Base-by-base conservation (phyloP, 305 asterid genomes). In the Fraxinus latifolia region DNA sequence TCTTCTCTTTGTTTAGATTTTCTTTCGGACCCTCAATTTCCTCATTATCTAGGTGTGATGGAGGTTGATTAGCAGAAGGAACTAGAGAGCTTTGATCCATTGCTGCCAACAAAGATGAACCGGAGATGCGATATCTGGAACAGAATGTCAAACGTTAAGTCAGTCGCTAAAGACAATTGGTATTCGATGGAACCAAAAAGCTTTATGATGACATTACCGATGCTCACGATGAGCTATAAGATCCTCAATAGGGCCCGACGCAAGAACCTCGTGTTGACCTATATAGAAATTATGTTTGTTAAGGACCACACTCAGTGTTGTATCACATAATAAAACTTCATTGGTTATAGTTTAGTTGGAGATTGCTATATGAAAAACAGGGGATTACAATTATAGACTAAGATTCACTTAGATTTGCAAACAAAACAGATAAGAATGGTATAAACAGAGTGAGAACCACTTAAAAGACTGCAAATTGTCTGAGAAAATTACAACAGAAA, bases 141-240 rank as follows among this genome's bases (percentile, higher is more conserved):
- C 85, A 76, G 25, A 85, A 87, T 79, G 79, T 81, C 53, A 82
- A 84, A 81, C 67, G 67, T 58, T 72, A 81, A 81, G 50, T 44
- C 14, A 74, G 74, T 77, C 77, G 81, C 82, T 76, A 73, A 77
- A 47, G 60, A 19, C 81, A 33, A 68, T 44, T 72, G 53, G 78
- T 73, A 84, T 75, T 73, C 60, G 27, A 77, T 73, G 84, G 79
- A 81, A 86, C 65, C 80, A 21, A 80, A 72, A 44, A 83, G 70
- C 74, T 73, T 15, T 74, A 75, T 44, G 37, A 72, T 62, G 53
- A 82, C 74, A 83, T 82, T 89, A 96, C 99, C 99, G 91, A 87
- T 96, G 99, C 88, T 96, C 99, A 2, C 98, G 98, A 86, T 96
- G 99, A 89, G 99, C 98, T 80, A 96, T 96, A 88, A 96, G 98